phyloP scores from a whole-genome alignment of 75 land plant genomes.

The Sequoiadendron giganteum region DNA sequence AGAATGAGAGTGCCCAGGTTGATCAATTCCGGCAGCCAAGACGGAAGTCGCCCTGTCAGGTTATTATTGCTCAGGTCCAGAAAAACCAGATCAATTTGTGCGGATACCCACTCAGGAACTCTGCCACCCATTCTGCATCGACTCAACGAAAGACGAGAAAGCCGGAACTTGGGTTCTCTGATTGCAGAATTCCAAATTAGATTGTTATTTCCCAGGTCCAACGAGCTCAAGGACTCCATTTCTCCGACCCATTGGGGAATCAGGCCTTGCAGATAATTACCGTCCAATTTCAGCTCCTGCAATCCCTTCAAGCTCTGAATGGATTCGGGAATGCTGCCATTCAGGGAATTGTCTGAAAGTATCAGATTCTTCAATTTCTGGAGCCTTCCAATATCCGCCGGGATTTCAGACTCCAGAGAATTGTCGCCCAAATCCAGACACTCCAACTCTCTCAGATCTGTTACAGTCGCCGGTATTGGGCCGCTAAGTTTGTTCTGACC shows the following conservation, averaged over 20 bases:
- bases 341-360: slow-evolving; percentile 25
- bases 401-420: slow-evolving; percentile 27
- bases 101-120: background rate
- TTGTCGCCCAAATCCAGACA: slow-evolving; percentile 30
- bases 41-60: background rate
- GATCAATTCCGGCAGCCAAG: background rate
- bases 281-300: slow-evolving; percentile 32
- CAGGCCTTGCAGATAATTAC: slow-evolving; percentile 29
- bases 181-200: background rate
- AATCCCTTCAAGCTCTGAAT: slow-evolving; percentile 23
- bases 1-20: background rate
- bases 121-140: background rate
- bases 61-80: background rate
- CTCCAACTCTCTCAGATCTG: slow-evolving; percentile 16
- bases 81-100: background rate
- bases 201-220: background rate
- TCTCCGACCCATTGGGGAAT: slow-evolving; percentile 34
- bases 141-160: background rate
- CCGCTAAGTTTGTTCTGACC: slow-evolving; percentile 36
- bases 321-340: slow-evolving; percentile 30
- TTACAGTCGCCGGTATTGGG: slow-evolving; percentile 18
- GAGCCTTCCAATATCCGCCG: slow-evolving; percentile 26
- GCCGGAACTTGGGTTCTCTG: background rate
- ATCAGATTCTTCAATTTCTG: slow-evolving; percentile 23
- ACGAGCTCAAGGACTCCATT: slow-evolving; percentile 16